Conservation (phyloP, 495 filamentous ascomycete genomes). For the Talaromyces adpressus region DNA sequence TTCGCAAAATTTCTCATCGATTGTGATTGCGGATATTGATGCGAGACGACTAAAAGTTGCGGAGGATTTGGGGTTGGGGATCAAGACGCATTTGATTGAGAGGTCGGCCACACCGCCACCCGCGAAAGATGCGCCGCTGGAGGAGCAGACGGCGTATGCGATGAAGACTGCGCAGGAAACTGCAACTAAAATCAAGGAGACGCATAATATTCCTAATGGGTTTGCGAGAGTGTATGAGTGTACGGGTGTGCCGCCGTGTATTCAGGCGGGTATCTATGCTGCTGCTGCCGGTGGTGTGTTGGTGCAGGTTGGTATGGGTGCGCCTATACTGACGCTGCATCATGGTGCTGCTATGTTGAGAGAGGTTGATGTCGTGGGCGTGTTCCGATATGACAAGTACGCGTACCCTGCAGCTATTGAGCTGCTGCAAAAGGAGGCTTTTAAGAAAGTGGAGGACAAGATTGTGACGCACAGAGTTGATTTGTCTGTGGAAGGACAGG, state of each 20-base stretch:
- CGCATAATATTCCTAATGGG: conserved; percentile 49
- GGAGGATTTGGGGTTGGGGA: conserved; percentile 58
- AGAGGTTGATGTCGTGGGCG: conserved; percentile 88
- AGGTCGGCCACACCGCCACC: conserved; percentile 29
- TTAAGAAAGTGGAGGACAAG: conserved; percentile 46
- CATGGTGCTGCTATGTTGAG: conserved; percentile 77
- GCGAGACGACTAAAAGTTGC: conserved; percentile 65
- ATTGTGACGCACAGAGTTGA: conserved; percentile 72
- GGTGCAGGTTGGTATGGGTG: conserved; percentile 92
- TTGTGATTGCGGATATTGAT: conserved; percentile 79
- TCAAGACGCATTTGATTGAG: conserved; percentile 55
- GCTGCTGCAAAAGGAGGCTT: conserved; percentile 53
- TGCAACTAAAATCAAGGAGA: conserved; percentile 31
- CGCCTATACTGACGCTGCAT: conserved; percentile 78
- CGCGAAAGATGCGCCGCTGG: conserved; percentile 28
- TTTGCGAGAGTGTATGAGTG: conserved; percentile 84
- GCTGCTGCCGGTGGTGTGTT: conserved; percentile 72
- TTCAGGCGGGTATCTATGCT: conserved; percentile 81
- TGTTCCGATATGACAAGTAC: conserved; percentile 78
- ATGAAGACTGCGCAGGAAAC: conserved; percentile 33
- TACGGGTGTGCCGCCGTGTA: conserved; percentile 79
- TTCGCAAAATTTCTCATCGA: conserved; percentile 59
- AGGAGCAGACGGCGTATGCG: conserved; percentile 33
- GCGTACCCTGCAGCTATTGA: conserved; percentile 79
- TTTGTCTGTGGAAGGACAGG: conserved; percentile 52